These are phyloP conservation scores for Colletotrichum graminicola DNA, from an alignment of 2,329 filamentous ascomycete species.

Conservation along the genomic window DNA sequence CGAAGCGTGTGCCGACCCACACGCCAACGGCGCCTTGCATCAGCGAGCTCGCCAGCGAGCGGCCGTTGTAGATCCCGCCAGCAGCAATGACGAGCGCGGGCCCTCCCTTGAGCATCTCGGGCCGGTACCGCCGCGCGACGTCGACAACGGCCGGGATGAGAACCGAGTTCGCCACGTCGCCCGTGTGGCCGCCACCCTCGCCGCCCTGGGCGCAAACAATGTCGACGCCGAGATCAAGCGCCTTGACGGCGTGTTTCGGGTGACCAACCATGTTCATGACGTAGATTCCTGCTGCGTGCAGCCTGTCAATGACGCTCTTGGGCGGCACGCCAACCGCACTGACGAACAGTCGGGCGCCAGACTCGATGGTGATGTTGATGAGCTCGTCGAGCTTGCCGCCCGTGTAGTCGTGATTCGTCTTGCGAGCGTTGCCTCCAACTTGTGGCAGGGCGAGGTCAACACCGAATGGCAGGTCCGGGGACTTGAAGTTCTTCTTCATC, in stretches of 20 bases:
- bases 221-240: slow-evolving; percentile 87
- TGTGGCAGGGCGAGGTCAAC: slow-evolving; percentile 93
- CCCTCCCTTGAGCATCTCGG: slow-evolving; percentile 75
- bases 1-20: slow-evolving; percentile 95
- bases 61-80: slow-evolving; percentile 86
- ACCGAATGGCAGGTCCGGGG: slow-evolving; percentile 83
- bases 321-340: slow-evolving; percentile 91
- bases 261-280: slow-evolving; percentile 99
- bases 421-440: slow-evolving; percentile 83
- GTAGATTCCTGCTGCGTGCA: slow-evolving; percentile 84
- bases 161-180: slow-evolving; percentile 86
- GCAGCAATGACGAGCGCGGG: slow-evolving; percentile 87
- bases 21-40: slow-evolving; percentile 91
- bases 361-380: slow-evolving; percentile 86
- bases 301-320: slow-evolving; percentile 74
- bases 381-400: slow-evolving; percentile 88
- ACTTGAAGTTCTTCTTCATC: slow-evolving; percentile 79
- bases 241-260: slow-evolving; percentile 91
- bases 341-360: slow-evolving; percentile 88
- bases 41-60: slow-evolving; percentile 82
- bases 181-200: slow-evolving; percentile 94
- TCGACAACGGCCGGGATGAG: slow-evolving; percentile 90
- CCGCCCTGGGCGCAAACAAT: slow-evolving; percentile 93
- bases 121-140: slow-evolving; percentile 79
- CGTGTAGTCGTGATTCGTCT: slow-evolving; percentile 97